A percentile compares a stretch with the other conserved stretches of the same genome.
phyloP scores from a whole-genome alignment of 2,329 filamentous ascomycete genomes.

The Phyllosticta citribraziliensis region DNA sequence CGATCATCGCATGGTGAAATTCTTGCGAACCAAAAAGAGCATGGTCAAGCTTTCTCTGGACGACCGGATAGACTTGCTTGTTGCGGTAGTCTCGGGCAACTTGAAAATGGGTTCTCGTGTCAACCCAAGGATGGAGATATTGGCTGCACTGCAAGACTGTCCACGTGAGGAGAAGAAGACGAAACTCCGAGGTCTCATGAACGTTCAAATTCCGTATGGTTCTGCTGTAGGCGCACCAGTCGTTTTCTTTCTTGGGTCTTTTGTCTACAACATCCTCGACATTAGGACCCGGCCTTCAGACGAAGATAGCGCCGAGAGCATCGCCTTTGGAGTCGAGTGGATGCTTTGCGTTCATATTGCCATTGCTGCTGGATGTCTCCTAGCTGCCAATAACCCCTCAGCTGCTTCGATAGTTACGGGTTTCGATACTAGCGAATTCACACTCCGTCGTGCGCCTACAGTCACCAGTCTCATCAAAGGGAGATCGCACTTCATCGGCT shows the following conservation, averaged over 20 bases:
- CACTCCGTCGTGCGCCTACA: neutral
- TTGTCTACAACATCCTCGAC: constrained; percentile 9
- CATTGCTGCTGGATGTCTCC: constrained; percentile 21
- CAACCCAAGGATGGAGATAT: constrained; percentile 13
- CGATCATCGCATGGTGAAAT: constrained; percentile 6
- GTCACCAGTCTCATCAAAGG: neutral
- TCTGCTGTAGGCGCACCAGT: constrained; percentile 10
- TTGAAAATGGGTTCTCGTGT: neutral
- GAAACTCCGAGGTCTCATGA: constrained; percentile 13
- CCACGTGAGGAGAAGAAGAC: neutral
- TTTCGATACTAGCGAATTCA: neutral
- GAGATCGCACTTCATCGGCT: neutral
- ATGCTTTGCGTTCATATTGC: constrained; percentile 23
- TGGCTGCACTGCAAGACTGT: constrained; percentile 17
- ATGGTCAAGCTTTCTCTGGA: neutral
- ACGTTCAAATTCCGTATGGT: constrained; percentile 5
- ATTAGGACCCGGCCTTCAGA: constrained; percentile 10
- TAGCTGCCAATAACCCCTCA: constrained; percentile 22
- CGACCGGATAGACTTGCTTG: neutral
- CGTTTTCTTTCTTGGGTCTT: constrained; percentile 11
- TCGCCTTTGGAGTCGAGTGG: constrained; percentile 23
- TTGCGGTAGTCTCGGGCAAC: neutral
- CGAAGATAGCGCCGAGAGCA: constrained; percentile 18
- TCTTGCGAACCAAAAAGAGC: neutral
- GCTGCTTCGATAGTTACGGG: neutral